These are phyloP conservation scores for Phytophthora sp. DNA, from an alignment of 352 stramenopile species.

Conservation along the genomic window DNA sequence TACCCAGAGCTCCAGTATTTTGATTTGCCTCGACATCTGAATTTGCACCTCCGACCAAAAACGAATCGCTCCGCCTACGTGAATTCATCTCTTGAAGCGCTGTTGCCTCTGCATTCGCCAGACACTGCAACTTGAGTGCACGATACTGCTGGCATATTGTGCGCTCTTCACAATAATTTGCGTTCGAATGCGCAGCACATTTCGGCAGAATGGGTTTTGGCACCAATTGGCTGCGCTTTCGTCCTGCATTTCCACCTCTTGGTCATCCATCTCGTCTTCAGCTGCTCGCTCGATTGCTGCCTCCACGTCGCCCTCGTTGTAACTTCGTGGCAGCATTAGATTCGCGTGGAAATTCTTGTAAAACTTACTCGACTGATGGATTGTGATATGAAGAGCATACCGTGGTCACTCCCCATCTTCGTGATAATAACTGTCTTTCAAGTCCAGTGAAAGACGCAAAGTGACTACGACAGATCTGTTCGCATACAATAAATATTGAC, in stretches of 20 bases:
- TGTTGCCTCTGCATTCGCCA: conserved; percentile 21
- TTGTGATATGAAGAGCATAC: conserved; percentile 1
- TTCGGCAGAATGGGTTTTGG: conserved; percentile 55
- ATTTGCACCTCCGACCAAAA: background rate
- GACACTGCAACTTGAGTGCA: conserved; percentile 47
- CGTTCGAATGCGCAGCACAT: conserved; percentile 31
- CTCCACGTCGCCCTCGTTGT: conserved; percentile 8
- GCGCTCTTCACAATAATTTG: conserved; percentile 48
- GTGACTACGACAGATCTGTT: conserved; percentile 12
- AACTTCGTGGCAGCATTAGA: conserved; percentile 1
- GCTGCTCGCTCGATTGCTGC: conserved; percentile 6
- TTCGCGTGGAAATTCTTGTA: background rate
- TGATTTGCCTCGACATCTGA: background rate
- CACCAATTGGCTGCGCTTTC: conserved; percentile 18
- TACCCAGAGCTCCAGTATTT: too few relatives aligned
- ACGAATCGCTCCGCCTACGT: background rate
- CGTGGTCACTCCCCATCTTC: conserved; percentile 25
- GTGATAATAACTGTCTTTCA: background rate
- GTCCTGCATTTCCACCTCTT: background rate
- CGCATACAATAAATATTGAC: conserved; percentile 1
- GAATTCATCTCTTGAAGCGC: background rate
- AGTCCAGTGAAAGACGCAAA: conserved; percentile 17
- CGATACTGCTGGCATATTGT: conserved; percentile 57
- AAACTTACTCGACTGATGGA: conserved; percentile 5
- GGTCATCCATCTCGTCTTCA: background rate